A percentile compares a stretch with the other conserved stretches of the same genome.
Evolutionary conservation across 495 filamentous ascomycete genomes (phyloP).

Genomic region (Aspergillus campestris): DNA sequence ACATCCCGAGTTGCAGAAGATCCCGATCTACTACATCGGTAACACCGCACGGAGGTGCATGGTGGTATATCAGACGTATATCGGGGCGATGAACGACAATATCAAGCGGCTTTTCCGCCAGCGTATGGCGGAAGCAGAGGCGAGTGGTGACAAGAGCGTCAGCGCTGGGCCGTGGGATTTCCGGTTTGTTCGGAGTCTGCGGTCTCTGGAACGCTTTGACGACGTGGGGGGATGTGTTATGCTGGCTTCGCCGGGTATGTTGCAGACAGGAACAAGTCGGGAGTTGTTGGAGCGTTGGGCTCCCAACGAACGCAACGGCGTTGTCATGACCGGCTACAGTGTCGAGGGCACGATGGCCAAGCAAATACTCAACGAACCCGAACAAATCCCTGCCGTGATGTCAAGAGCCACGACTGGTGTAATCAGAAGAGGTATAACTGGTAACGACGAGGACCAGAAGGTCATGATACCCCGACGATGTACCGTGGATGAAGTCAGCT

Average conservation of each 20-base stretch:
- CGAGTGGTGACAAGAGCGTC: conserved; percentile 59
- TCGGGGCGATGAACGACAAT: conserved; percentile 96
- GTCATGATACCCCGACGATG: conserved; percentile 89
- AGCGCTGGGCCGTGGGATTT: conserved; percentile 92
- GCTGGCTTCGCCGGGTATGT: conserved; percentile 94
- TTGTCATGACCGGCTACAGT: conserved; percentile 95
- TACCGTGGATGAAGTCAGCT: conserved; percentile 84
- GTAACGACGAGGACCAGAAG: conserved; percentile 57
- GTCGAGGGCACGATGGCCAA: conserved; percentile 99
- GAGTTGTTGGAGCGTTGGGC: conserved; percentile 93
- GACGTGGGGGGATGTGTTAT: conserved; percentile 95
- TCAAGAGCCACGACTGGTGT: conserved; percentile 51
- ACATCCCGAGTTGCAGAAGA: conserved; percentile 75
- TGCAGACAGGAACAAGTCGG: conserved; percentile 89
- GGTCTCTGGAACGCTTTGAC: conserved; percentile 88
- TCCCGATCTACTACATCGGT: conserved; percentile 93
- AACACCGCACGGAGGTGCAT: conserved; percentile 94
- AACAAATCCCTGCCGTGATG: conserved; percentile 89
- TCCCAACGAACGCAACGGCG: conserved; percentile 87
- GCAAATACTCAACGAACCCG: conserved; percentile 83
- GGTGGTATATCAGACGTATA: conserved; percentile 97
- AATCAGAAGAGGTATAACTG: conserved; percentile 43
- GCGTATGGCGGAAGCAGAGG: conserved; percentile 79
- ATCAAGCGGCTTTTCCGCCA: conserved; percentile 86
- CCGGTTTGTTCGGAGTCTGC: conserved; percentile 79